Percentiles rank a stretch among this genome's conserved stretches.
Evolutionary conservation across 495 filamentous ascomycete species (phyloP).

Genomic region (Lasiosphaeria hispida): DNA sequence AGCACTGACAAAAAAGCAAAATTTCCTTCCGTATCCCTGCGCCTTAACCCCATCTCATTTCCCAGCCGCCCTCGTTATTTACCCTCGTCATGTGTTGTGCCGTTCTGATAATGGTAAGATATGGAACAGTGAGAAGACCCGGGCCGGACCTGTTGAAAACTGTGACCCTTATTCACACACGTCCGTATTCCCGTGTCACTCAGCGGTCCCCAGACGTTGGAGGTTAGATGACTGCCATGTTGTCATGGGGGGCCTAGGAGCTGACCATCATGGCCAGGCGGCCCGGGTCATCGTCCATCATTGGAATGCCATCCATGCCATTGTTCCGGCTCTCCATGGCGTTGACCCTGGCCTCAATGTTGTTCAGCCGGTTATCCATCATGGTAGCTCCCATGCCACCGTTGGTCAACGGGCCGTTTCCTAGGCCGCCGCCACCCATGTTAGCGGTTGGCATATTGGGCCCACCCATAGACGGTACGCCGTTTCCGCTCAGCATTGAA

Average conservation of each 20-base stretch:
- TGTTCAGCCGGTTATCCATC: slow-evolving; percentile 38
- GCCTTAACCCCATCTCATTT: not conserved
- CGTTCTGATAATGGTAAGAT: slow-evolving; percentile 3
- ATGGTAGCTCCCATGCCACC: slow-evolving; percentile 31
- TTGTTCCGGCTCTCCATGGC: slow-evolving; percentile 39
- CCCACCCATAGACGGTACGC: slow-evolving; percentile 26
- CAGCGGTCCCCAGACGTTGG: not conserved
- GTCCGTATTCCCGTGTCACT: not conserved
- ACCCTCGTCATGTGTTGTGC: not conserved
- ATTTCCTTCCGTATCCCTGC: not conserved
- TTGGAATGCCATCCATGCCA: slow-evolving; percentile 42
- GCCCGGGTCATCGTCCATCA: slow-evolving; percentile 46
- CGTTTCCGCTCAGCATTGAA: slow-evolving; percentile 26
- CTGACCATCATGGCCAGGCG: slow-evolving; percentile 32
- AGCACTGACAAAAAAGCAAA: not conserved
- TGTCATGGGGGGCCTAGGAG: slow-evolving; percentile 14
- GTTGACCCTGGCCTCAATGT: slow-evolving; percentile 40
- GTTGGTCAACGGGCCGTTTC: slow-evolving; percentile 24
- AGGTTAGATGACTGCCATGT: no score
- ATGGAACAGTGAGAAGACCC: slow-evolving; percentile 9
- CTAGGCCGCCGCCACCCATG: slow-evolving; percentile 31
- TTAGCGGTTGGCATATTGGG: slow-evolving; percentile 35
- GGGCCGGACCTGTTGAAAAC: not conserved
- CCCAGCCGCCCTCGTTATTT: not conserved
- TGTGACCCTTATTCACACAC: slow-evolving; percentile 7